phyloP scores from a whole-genome alignment of 371 early-diverging fungal genomes.

The Syncephalastrum monosporum region DNA sequence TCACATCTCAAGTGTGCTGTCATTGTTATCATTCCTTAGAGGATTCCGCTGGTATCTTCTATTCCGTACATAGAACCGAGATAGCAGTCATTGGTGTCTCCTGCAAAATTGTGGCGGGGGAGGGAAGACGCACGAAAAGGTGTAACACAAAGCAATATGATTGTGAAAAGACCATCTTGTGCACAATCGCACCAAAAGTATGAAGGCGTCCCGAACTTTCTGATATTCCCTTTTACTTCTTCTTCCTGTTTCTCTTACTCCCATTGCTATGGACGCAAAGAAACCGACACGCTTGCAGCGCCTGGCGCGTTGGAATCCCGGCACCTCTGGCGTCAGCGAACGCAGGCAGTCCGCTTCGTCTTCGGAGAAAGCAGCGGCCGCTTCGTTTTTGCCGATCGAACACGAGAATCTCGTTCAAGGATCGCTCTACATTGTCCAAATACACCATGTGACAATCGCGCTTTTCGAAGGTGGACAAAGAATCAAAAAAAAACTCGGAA shows the following conservation, averaged over 20 bases:
- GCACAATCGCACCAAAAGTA: background rate
- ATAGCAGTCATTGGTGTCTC: no score
- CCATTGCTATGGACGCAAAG: background rate
- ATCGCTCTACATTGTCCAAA: constrained; percentile 38
- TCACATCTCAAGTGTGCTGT: no score
- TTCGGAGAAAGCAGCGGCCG: background rate
- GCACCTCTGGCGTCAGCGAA: constrained; percentile 1
- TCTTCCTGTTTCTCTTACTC: background rate
- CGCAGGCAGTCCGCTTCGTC: background rate
- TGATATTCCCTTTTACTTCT: constrained; percentile 3
- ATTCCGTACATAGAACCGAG: no score
- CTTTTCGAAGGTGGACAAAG: constrained; percentile 41
- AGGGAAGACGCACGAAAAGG: no score
- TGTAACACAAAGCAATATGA: no score
- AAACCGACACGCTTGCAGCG: background rate
- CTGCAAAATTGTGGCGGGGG: no score
- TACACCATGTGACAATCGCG: constrained; percentile 39
- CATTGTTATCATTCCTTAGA: no score
- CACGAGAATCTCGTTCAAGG: constrained; percentile 44
- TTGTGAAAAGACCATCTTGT: no score
- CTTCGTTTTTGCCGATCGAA: constrained; percentile 23
- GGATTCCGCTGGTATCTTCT: no score
- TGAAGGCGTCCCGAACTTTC: background rate
- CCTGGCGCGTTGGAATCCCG: constrained; percentile 25
- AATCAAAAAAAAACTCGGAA: background rate